Base-by-base conservation (phyloP, 208 protist genomes). In the Endotrypanum monterogeii region DNA sequence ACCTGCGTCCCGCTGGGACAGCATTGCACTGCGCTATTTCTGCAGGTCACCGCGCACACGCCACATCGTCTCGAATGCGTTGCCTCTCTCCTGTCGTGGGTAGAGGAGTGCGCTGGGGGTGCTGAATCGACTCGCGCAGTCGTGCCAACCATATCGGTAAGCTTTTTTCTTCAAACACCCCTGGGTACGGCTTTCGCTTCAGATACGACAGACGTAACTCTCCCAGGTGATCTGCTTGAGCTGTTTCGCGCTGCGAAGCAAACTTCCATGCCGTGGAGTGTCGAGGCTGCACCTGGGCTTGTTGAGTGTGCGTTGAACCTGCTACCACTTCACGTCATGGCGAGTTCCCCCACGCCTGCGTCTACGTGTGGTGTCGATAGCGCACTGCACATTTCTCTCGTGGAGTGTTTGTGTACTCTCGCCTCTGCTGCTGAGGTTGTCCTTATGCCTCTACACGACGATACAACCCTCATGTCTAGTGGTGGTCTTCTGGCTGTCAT, bases 381-480 rank as follows among this genome's bases (percentile, higher is more conserved):
- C 37, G 58, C 23, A 3, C 18, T 65, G 23, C 6, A 46, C 37
- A 76, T 69, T 25, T 51, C 76, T 0, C 20, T 83, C 28, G 25
- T 55, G 16, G 67, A 78, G 55, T 20, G 54, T 1, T 56, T 93
- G 8, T 79, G 78, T 55, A 51, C 58, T 30, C 25, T 93, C 55
- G 74, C 81, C 0, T 76, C 68, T 32, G 77, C 76, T 16, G 66
- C 75, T 23, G 88, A 90, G 72, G 28, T 89, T 18, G 57, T 66
- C n/a, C 14, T 63, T 6, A 35, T 58, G 51, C 32, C 52, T 52
- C 30, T 0, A n/a, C 32, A 46, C 20, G 32, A 60, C 3, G 39
- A 58, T 16, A 50, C 57, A 14, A 58, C 55, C 2, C 50, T 25
- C 11, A 67, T 16, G 2, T 18, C 41, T 23, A 30, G 70, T 14